Percentiles rank a stretch among this genome's conserved stretches.
These are phyloP conservation scores for Candida krabiensis DNA, from an alignment of 805 yeast genomes.

Conservation along the genomic window DNA sequence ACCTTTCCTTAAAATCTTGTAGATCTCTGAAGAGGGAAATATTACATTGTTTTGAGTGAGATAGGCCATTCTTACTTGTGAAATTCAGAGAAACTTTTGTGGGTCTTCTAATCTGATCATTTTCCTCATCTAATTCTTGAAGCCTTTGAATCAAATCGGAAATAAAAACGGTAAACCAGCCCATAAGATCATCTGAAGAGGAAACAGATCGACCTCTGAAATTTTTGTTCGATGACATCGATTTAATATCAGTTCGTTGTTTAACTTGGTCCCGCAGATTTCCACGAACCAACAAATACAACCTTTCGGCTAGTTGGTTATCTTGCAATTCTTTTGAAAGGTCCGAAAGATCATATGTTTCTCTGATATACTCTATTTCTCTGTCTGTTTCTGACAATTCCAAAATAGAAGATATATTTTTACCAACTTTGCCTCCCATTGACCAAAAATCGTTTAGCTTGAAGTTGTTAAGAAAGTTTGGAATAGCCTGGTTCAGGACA, in stretches of 20 bases:
- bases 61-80: conserved; percentile 23
- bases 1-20: conserved; percentile 34
- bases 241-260: conserved; percentile 62
- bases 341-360: conserved; percentile 42
- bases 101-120: conserved; percentile 46
- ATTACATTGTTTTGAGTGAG: conserved; percentile 43
- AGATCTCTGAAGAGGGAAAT: conserved; percentile 38
- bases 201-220: conserved; percentile 58
- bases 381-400: conserved; percentile 40
- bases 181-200: conserved; percentile 54
- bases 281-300: conserved; percentile 70
- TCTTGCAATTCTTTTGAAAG: conserved; percentile 40
- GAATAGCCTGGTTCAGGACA: conserved; percentile 49
- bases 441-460: conserved; percentile 80
- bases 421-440: conserved; percentile 88
- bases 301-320: conserved; percentile 47
- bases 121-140: conserved; percentile 72
- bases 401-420: conserved; percentile 49
- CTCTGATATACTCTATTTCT: conserved; percentile 49
- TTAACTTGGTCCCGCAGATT: conserved; percentile 51
- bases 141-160: conserved; percentile 76
- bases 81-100: conserved; percentile 48
- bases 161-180: conserved; percentile 82
- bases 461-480: conserved; percentile 57
- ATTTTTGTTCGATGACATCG: conserved; percentile 89